Percentiles rank a stretch among this genome's conserved stretches.
phyloP scores from a whole-genome alignment of 1,139 yeast species.

The Chernovozyma aurita region DNA sequence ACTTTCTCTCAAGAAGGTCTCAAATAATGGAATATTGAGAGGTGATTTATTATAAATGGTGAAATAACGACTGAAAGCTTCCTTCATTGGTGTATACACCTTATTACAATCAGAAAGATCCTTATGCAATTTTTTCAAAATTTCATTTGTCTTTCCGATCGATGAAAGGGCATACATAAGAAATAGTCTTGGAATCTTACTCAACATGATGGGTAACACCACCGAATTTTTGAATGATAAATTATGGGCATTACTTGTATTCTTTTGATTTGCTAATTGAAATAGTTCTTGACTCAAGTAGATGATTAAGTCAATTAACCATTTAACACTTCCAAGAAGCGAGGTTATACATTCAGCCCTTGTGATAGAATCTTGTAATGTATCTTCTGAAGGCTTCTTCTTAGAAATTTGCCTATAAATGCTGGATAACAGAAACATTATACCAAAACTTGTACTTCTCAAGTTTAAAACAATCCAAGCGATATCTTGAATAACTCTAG shows the following conservation, averaged over 20 bases:
- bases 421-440: conserved; percentile 67
- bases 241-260: conserved; percentile 3
- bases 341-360: conserved; percentile 57
- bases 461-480: conserved; percentile 70
- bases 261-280: conserved; percentile 23
- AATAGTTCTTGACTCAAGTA: conserved; percentile 65
- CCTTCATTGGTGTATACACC: conserved; percentile 49
- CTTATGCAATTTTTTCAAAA: conserved; percentile 42
- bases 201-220: conserved; percentile 51
- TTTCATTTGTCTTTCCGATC: conserved; percentile 62
- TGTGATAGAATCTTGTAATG: conserved; percentile 48
- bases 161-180: conserved; percentile 68
- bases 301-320: conserved; percentile 71
- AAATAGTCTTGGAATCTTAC: conserved; percentile 68
- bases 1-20: conserved; percentile 54
- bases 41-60: conserved; percentile 54
- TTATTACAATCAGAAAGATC: conserved; percentile 39
- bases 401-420: conserved; percentile 54
- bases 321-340: conserved; percentile 67
- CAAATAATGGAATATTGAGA: conserved; percentile 56
- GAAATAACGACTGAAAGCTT: conserved; percentile 49
- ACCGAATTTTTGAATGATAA: conserved; percentile 25
- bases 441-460: conserved; percentile 67
- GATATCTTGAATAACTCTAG: conserved; percentile 43
- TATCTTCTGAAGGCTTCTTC: conserved; percentile 47